These are phyloP conservation scores for Croton setiger DNA, from an alignment of 441 rosid genomes.

Conservation along the genomic window DNA sequence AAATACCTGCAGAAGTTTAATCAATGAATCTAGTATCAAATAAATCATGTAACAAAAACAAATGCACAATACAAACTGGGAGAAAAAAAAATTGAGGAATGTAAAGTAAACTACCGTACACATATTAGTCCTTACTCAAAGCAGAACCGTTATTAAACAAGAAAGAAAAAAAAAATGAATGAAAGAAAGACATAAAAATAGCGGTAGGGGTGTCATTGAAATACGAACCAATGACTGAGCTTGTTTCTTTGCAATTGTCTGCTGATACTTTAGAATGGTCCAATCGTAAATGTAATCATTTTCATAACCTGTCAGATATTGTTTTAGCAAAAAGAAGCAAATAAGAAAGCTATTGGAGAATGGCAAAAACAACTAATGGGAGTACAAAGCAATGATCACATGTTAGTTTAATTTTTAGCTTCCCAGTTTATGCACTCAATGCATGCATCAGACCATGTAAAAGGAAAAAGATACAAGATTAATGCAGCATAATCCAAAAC, in stretches of 20 bases:
- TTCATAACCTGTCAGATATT: conserved; percentile 41
- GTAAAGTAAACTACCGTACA: background rate
- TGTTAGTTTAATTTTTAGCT: background rate
- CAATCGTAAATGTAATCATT: conserved; percentile 74
- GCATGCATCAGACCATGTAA: background rate
- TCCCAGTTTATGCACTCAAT: background rate
- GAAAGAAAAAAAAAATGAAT: background rate
- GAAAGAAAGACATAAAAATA: background rate
- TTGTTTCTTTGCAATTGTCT: conserved; percentile 49
- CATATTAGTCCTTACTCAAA: background rate
- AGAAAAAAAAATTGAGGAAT: background rate
- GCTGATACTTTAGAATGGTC: conserved; percentile 80
- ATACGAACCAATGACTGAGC: conserved; percentile 39
- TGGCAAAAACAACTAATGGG: background rate
- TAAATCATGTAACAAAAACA: background rate
- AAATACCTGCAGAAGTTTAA: background rate
- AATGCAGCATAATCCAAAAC: background rate
- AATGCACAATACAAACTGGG: background rate
- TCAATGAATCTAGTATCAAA: background rate
- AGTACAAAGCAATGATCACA: background rate
- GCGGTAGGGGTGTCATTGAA: background rate
- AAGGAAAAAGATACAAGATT: background rate
- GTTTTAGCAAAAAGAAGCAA: background rate
- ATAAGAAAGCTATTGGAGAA: background rate
- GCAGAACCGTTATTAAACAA: background rate